These are phyloP conservation scores for Tetrastigma voinierianum DNA, from an alignment of 164 flowering plant genomes.

Conservation along the genomic window DNA sequence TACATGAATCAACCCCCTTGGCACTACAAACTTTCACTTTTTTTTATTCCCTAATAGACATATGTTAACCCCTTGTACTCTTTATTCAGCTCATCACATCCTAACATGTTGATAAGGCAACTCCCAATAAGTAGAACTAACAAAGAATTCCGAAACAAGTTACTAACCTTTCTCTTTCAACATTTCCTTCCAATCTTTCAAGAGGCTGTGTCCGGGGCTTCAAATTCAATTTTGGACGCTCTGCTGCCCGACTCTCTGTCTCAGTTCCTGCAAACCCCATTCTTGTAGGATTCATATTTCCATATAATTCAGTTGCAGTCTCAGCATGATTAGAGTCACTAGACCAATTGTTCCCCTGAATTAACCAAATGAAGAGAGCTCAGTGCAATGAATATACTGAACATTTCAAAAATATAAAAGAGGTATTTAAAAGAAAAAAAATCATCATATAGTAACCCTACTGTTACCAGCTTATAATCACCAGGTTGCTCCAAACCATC, in stretches of 20 bases:
- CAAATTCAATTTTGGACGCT: slow-evolving; percentile 75
- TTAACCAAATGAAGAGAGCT: slow-evolving; percentile 4
- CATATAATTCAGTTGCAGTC: slow-evolving; percentile 23
- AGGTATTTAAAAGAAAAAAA: background rate
- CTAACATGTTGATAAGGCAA: background rate
- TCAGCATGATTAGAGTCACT: slow-evolving; percentile 32
- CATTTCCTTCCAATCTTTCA: slow-evolving; percentile 42
- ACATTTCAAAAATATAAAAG: background rate
- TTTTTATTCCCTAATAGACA: too few relatives aligned
- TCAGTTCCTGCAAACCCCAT: slow-evolving; percentile 43
- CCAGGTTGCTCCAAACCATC: slow-evolving; percentile 43
- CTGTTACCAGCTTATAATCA: slow-evolving; percentile 57
- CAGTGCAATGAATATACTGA: background rate
- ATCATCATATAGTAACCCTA: background rate
- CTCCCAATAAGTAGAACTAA: background rate
- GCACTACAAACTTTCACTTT: too few relatives aligned
- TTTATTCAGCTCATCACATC: too few relatives aligned
- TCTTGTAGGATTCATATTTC: slow-evolving; percentile 30
- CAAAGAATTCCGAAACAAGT: slow-evolving; percentile 4
- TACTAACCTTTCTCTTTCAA: slow-evolving; percentile 61
- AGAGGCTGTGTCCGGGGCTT: slow-evolving; percentile 72
- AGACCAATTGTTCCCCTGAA: slow-evolving; percentile 31
- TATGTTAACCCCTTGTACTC: too few relatives aligned
- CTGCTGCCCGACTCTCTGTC: slow-evolving; percentile 37
- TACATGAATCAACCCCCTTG: too few relatives aligned